A percentile compares a stretch with the other conserved stretches of the same genome.
phyloP scores from a whole-genome alignment of 495 filamentous ascomycete species.

The Podospora sp. region DNA sequence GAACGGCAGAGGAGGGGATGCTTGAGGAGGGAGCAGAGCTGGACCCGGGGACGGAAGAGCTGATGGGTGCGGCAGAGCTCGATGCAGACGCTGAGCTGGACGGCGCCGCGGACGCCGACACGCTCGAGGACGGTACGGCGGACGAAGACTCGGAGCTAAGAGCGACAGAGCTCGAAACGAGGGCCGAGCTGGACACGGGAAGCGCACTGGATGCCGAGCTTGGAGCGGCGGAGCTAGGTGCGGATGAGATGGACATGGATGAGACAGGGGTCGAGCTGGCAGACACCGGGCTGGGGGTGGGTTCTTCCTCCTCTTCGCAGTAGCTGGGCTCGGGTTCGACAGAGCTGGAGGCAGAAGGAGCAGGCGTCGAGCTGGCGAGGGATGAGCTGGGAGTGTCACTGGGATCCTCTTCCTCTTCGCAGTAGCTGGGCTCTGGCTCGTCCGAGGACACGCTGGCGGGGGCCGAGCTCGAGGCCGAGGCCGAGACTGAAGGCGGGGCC shows the following conservation, averaged over 20 bases:
- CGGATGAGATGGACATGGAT: neutral
- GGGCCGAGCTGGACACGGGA: too few species aligned
- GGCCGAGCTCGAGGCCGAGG: neutral
- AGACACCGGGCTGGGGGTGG: slow-evolving; percentile 1
- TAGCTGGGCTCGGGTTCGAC: neutral
- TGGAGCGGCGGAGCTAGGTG: neutral
- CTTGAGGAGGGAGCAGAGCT: slow-evolving; percentile 11
- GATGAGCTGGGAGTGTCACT: neutral
- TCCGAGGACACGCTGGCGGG: neutral
- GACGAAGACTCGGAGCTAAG: neutral
- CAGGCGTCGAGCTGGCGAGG: neutral
- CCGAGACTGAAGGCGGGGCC: neutral
- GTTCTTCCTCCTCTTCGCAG: too few species aligned
- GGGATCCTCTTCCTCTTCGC: neutral
- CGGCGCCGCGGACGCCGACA: neutral
- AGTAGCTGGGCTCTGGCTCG: neutral
- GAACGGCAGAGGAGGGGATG: neutral
- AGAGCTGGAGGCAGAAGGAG: slow-evolving; percentile 3
- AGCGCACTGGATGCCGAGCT: neutral
- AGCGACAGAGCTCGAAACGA: slow-evolving; percentile 6
- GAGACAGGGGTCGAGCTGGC: neutral
- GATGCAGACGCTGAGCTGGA: slow-evolving; percentile 5
- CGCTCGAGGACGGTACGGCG: neutral
- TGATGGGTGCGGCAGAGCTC: neutral
- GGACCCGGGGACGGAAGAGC: slow-evolving; percentile 12